Conservation (phyloP, 2,329 filamentous ascomycete genomes). For the Didymella exigua region DNA sequence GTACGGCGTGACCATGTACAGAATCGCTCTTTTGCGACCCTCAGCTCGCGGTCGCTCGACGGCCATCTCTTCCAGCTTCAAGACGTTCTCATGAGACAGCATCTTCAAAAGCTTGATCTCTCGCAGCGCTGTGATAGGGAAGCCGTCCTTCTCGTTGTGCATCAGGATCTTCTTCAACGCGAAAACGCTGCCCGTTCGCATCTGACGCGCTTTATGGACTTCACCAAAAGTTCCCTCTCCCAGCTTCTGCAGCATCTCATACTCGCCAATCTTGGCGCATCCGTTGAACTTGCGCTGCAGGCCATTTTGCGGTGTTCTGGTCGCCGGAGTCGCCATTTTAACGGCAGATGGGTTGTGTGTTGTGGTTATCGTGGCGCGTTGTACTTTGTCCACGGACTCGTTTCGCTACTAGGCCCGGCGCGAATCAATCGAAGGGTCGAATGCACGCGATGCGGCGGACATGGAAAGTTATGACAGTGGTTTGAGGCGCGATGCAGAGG, state of each 20-base stretch:
- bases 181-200: constrained; percentile 74
- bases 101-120: constrained; percentile 98
- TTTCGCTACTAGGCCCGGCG: constrained; percentile 25
- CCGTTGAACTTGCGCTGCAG: constrained; percentile 71
- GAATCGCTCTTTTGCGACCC: constrained; percentile 70
- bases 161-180: constrained; percentile 98
- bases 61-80: constrained; percentile 93
- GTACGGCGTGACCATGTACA: constrained; percentile 99
- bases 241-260: constrained; percentile 80
- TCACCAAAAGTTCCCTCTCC: constrained; percentile 97
- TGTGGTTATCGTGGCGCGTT: neutral
- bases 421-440: constrained; percentile 15
- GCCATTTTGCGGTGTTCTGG: constrained; percentile 55
- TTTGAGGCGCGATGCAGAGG: constrained; percentile 18
- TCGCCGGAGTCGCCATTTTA: constrained; percentile 7
- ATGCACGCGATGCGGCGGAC: constrained; percentile 17
- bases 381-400: constrained; percentile 3
- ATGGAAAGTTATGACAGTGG: constrained; percentile 14
- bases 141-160: constrained; percentile 99
- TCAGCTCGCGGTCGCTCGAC: constrained; percentile 73
- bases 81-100: constrained; percentile 86
- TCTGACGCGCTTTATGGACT: constrained; percentile 86
- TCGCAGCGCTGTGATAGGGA: constrained; percentile 95
- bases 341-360: neutral
- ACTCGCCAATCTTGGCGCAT: constrained; percentile 81